Base-by-base conservation (phyloP, 176 grass and related monocot genomes). In the Zizania latifolia region DNA sequence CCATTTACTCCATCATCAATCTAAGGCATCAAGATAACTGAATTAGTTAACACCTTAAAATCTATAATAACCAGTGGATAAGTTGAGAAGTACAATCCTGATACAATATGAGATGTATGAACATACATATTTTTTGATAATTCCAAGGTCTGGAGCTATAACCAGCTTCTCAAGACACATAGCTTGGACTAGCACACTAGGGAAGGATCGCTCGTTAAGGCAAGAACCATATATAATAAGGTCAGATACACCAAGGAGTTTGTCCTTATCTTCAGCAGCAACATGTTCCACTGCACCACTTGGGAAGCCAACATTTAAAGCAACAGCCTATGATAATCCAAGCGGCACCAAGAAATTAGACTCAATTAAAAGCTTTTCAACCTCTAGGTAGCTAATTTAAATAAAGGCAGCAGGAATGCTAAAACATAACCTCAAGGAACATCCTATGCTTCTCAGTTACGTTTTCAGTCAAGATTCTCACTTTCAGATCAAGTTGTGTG, bases 161-260 rank as follows among this genome's bases (percentile, higher is more conserved):
- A 95, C 72, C 71, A 99, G 86, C 81, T 89, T 99, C 71, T 83
- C 84, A 72, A 95, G 82, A 77, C 73, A 85, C 96, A 99, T 99
- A 77, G 89, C 89, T 84, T 95, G 82, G 27, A 80, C 77, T 71
- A 99, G 72, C 58, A 90, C 76, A 64, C 76, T 79, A 30, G 96
- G 96, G 73, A 99, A 99, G 60, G 85, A 84, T 65, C 90, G 85
- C 70, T 99, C 96, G 74, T 99, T 92, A 50, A 99, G 85, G 87
- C 85, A 92, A 24, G 92, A 99, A 78, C 85, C 77, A 66, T 99
- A 95, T 78, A 99, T 88, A 59, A 95, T 89, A 74, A 99, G 60
- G 58, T 95, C 83, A 80, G 92, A 78, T 48, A 77, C 74, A 65
- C 77, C 44, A 82, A 99, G 87, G 62, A 90, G 81, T 29, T 43